Base-by-base conservation (phyloP, 139 green algal genomes). In the Picochlorum sp. region DNA sequence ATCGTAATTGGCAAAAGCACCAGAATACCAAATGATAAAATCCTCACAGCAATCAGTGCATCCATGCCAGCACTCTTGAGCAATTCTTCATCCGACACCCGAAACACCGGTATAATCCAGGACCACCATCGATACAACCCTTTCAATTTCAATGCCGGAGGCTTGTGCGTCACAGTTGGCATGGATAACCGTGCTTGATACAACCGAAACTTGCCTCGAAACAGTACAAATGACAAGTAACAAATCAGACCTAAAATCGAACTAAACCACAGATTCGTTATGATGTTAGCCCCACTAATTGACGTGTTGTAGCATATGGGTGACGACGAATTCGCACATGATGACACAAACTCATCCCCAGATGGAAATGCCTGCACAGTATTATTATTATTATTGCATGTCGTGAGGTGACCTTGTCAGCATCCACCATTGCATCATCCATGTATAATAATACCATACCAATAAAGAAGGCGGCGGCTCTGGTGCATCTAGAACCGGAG, bases 41-140 rank as follows among this genome's bases (percentile, higher is more conserved):
- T 68, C 21, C 70, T 62, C 8, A 72, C 45, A 47, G 64, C 45
- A 47, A 58, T 37, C 47, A 84, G 52, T 15, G 78, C 73, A 56
- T 84, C 78, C 49, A 84, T 62, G 28, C 78, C 78, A 24, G 75
- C 72, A 26, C 56, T 79, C 37, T 60, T 61, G 30, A 84, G 61
- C 49, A 84, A 20, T 18, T 83, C 61, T 49, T 80, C 65, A 32
- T 84, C 78, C 5, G 46, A 66, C 14, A 75, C 72, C 0, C 15
- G 65, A 56, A 84, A 80, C 9, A 83, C 69, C 20, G 78, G 78
- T 24, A 73, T 54, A 32, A 84, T 61, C 75, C 75, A 83, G 16
- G 62, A 65, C 57, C 58, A 77, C 23, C 71, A 15, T 49, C 71
- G 57, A 32, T 38, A 28, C 54, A 63, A 34, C 14, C 69, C 69